Evolutionary conservation across 257 asterid species (phyloP).

Genomic region (Ehretia macrophylla): DNA sequence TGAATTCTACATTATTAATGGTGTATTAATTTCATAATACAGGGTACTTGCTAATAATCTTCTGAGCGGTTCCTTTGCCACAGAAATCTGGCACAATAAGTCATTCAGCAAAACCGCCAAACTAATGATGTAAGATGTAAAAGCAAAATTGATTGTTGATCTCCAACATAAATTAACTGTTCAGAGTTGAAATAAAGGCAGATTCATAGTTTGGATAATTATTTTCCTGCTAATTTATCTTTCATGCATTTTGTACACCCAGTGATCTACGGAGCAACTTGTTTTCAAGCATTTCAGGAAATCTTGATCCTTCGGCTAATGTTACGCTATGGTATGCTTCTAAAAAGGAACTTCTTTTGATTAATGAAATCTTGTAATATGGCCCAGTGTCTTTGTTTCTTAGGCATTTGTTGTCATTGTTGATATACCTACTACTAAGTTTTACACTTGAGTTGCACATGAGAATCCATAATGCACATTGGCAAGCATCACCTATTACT

Average conservation of each 20-base stretch:
- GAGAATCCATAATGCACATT: neutral
- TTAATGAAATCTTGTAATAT: too few species aligned
- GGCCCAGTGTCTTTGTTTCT: too few species aligned
- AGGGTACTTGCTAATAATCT: conserved; percentile 41
- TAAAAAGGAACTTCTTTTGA: neutral
- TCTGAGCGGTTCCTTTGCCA: conserved; percentile 34
- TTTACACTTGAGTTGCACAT: too few species aligned
- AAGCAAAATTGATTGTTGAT: neutral
- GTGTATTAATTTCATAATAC: conserved; percentile 5
- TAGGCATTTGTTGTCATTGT: too few species aligned
- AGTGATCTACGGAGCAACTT: conserved; percentile 40
- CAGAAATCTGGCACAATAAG: conserved; percentile 34
- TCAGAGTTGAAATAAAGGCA: neutral
- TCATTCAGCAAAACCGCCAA: conserved; percentile 27
- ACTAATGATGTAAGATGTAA: conserved; percentile 29
- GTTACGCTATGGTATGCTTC: conserved; percentile 36
- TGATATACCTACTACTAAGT: too few species aligned
- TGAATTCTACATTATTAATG: neutral
- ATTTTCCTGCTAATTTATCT: conserved; percentile 10
- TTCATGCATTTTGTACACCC: conserved; percentile 10
- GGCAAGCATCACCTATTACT: neutral
- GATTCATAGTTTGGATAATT: neutral
- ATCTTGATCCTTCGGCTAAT: conserved; percentile 38
- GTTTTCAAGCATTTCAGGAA: conserved; percentile 30
- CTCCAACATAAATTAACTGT: too few species aligned